Base-by-base conservation (phyloP, 495 filamentous ascomycete genomes). In the Opeltia flavorubescens region DNA sequence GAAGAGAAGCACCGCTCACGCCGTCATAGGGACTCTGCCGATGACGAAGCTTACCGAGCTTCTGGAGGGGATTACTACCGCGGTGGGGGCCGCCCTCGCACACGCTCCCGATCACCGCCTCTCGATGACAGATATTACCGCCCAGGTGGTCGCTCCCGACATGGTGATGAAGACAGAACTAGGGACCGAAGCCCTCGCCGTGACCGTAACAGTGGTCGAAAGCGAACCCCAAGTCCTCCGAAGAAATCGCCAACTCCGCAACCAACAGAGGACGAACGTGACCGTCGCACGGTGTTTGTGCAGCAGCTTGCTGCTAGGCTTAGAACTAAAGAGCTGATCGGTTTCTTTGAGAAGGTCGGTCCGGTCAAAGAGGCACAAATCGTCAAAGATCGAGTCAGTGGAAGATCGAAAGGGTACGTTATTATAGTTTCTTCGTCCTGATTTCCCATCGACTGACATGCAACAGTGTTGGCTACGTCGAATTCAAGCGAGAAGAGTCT, bases 351-450 rank as follows among this genome's bases (percentile, higher is more conserved):
- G 65, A 89, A 89, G 66, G 84, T 89, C 58, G 93, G 93, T 55
- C 83, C 86, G 26, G 91, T 99, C 23, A 93, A 89, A 57, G 93
- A 96, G 65, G 93, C 93, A 44, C 91, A 95, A 65, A 96, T 99
- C 56, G 93, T 99, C n/a, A 96, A 95, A 68, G 93, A 99, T 57
- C 75, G 93, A 48, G 86, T 96, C 46, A 94, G 86, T 66, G 86
- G 87, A 51, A 83, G 93, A 63, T 95, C 88, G 18, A 99, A 99
- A 76, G 91, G 91, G 91, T 95, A 72, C 53, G 80, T 71, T 36
- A 34, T 38, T n/a, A n/a, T n/a, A n/a, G n/a, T n/a, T n/a, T n/a
- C n/a, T n/a, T n/a, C n/a, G n/a, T n/a, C n/a, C n/a, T n/a, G n/a
- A n/a, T n/a, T n/a, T n/a, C n/a, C n/a, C n/a, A n/a, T n/a, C n/a